Evolutionary conservation across 129 eudicot genomes (phyloP), one percentile per base, ranked within the genome.

Genomic region (Escallonia herrerae): DNA sequence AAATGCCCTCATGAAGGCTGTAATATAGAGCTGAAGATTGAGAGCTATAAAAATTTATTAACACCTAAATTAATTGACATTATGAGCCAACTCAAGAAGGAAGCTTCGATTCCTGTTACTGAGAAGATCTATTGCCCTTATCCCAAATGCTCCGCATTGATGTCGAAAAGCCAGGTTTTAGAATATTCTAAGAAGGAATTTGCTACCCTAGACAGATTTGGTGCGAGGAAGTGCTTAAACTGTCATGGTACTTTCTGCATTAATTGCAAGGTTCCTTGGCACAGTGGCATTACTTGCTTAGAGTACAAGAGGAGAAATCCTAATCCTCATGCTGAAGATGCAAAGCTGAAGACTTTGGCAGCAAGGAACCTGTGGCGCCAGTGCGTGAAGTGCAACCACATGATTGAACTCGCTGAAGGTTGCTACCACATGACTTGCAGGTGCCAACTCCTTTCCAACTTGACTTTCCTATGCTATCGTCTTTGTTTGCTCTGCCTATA

Each of bases 371-470:
- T 81, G 56, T 86, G 96, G 96, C 94, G 88, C 40, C 95, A 89
- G 60, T 89, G 96, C 65, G 70, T 83, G 48, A 89, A 85, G 77
- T 89, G 96, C 81, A 83, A 83, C 60, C 90, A 89, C 70, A 85
- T 85, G 95, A 89, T 89, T 55, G 96, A 89, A 68, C 79, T 86
- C 15, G 82, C 79, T 47, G 70, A 87, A 40, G 96, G 96, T 49
- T 89, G 96, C 80, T 85, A 70, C 86, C 96, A 89, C 77, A 89
- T 89, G 95, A 89, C 96, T 53, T 85, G 96, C 95, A 86, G 95
- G 96, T 89, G 74, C 68, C 39, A 6, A 9, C 57, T 67, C 71
- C 37, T 14, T 58, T 22, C 33, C 33, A 22, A 43, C 13, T 56
- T 14, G n/a, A 22, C 15, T 22, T 11, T 7, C 46, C 40, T 6